Conservation (phyloP, 2,329 filamentous ascomycete species). For the Fusarium marasasianum region DNA sequence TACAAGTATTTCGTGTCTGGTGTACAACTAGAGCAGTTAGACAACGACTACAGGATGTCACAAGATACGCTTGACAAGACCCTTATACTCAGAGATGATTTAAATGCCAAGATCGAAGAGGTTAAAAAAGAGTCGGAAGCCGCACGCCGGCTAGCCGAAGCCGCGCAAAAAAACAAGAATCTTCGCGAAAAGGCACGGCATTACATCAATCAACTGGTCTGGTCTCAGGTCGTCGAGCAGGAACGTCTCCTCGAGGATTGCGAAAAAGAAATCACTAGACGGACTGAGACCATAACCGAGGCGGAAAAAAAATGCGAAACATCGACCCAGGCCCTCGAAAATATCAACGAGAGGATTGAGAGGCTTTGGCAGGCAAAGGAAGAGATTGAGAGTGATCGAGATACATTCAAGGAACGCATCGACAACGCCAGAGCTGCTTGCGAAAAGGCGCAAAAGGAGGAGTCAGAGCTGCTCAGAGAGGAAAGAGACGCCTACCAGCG, state of each 20-base stretch:
- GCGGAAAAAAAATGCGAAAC: slow-evolving; percentile 46
- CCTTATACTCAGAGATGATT: slow-evolving; percentile 49
- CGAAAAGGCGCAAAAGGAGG: slow-evolving; percentile 61
- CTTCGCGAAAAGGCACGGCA: slow-evolving; percentile 69
- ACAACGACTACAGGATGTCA: slow-evolving; percentile 88
- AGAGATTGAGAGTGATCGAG: slow-evolving; percentile 57
- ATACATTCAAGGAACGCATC: slow-evolving; percentile 55
- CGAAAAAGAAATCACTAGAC: slow-evolving; percentile 42
- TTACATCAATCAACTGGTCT: slow-evolving; percentile 76
- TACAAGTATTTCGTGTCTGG: slow-evolving; percentile 97
- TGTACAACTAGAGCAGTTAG: slow-evolving; percentile 90
- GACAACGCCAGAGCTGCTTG: slow-evolving; percentile 60
- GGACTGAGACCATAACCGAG: slow-evolving; percentile 41
- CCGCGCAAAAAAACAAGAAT: slow-evolving; percentile 71
- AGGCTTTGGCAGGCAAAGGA: slow-evolving; percentile 52
- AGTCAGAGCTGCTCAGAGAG: slow-evolving; percentile 66
- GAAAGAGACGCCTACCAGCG: slow-evolving; percentile 72
- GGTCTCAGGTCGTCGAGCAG: slow-evolving; percentile 84
- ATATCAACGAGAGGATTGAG: slow-evolving; percentile 56
- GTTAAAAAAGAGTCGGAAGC: slow-evolving; percentile 60
- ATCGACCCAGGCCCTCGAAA: slow-evolving; percentile 60
- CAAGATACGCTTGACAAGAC: slow-evolving; percentile 79
- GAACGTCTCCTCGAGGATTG: slow-evolving; percentile 63
- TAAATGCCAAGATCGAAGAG: slow-evolving; percentile 46
- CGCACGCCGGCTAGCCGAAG: slow-evolving; percentile 71